These are phyloP conservation scores for Alternaria viburni DNA, from an alignment of 2,329 filamentous ascomycete species.

Conservation along the genomic window DNA sequence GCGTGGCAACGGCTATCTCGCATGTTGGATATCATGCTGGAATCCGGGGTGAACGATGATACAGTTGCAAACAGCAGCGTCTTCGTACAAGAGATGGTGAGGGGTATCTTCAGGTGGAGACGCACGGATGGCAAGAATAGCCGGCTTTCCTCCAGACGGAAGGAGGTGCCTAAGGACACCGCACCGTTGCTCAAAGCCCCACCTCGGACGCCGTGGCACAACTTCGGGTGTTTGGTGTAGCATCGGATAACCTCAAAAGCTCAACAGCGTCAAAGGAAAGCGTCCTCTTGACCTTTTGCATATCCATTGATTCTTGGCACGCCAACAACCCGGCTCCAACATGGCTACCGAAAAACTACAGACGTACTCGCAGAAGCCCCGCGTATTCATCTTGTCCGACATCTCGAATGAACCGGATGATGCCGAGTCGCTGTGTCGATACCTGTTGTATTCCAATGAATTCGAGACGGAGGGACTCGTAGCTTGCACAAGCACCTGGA, in stretches of 20 bases:
- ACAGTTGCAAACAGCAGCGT: neutral
- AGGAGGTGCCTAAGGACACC: slow-evolving; percentile 23
- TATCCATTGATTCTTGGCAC: neutral
- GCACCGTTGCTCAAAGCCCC: slow-evolving; percentile 20
- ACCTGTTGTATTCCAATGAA: slow-evolving; percentile 47
- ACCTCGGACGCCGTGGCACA: slow-evolving; percentile 19
- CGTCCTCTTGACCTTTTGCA: neutral
- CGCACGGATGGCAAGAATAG: slow-evolving; percentile 14
- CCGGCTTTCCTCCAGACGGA: slow-evolving; percentile 18
- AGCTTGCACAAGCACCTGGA: slow-evolving; percentile 49
- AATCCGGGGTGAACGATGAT: neutral
- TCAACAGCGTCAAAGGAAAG: slow-evolving; percentile 11
- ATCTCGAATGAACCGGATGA: slow-evolving; percentile 51
- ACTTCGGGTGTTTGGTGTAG: slow-evolving; percentile 26
- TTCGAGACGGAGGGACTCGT: slow-evolving; percentile 49
- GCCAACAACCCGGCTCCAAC: neutral
- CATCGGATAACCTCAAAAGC: slow-evolving; percentile 23
- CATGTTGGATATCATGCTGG: neutral
- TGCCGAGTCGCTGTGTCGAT: slow-evolving; percentile 47
- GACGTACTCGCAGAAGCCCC: slow-evolving; percentile 42
- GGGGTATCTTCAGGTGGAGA: neutral
- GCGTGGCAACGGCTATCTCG: slow-evolving; percentile 1
- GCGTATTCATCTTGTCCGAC: slow-evolving; percentile 50
- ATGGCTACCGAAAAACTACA: slow-evolving; percentile 40
- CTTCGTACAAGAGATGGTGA: neutral